Base-by-base conservation (phyloP, 1,284 basidiomycete genomes). In the Trametes polyzona region DNA sequence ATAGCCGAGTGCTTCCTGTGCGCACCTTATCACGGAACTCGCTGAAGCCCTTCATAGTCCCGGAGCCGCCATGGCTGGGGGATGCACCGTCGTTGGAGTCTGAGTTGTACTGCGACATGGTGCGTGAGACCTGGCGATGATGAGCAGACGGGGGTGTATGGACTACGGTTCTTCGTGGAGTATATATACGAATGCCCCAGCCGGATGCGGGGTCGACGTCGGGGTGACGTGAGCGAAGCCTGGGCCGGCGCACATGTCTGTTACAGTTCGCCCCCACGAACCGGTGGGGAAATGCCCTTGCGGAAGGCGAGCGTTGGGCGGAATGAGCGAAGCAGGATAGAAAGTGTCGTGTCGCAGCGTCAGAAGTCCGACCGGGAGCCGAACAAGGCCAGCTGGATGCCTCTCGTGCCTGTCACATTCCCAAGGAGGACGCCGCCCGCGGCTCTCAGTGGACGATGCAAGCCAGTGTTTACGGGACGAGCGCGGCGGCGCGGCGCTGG, bases 11-110 rank as follows among this genome's bases (percentile, higher is more conserved):
- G 39, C 37, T 17, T 53, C 40, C 39, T 46, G 14, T 23, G 17
- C 57, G 2, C n/a, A 82, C 82, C 71, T 78, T 74, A 12, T 80
- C 77, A 37, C 75, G 72, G 57, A 83, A 74, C 41, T 76, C 76
- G 17, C 73, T 73, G 51, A 83, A 65, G 10, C 44, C 44, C 19
- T 47, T 42, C 14, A 42, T 1, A 8, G 41, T 27, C 6, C 24
- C 11, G 11, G 41, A 29, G 16, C 24, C 9, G 19, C 17, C 23
- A 2, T 41, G 40, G 11, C n/a, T n/a, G n/a, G 40, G 9, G 11
- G 41, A 24, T 3, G 8, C 41, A 9, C 17, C 24, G 41, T 42
- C 41, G 41, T 17, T 42, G 6, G 16, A 23, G 24, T 17, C 24
- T 4, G 41, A 29, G 24, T 21, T 8, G 36, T 21, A 39, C 36